phyloP scores from a whole-genome alignment of 371 early-diverging fungal species.

The Lichtheimia corymbifera region DNA sequence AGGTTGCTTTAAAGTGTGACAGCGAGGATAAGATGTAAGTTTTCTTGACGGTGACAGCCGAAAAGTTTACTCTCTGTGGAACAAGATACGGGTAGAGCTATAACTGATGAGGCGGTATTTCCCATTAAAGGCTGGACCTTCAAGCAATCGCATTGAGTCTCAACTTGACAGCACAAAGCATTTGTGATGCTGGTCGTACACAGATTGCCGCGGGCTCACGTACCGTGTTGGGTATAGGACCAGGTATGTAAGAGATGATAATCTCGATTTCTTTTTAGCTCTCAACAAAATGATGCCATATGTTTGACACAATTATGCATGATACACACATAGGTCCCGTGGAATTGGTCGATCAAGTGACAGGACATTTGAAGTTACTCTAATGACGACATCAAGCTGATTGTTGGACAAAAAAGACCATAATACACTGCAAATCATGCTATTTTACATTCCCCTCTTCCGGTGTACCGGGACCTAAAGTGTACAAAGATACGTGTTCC shows the following conservation, averaged over 20 bases:
- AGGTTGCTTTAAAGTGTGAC: slow-evolving; percentile 81
- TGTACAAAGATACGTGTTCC: too few relatives aligned
- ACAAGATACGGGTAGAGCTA: background rate
- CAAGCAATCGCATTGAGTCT: slow-evolving; percentile 68
- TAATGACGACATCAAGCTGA: slow-evolving; percentile 28
- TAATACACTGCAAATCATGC: too few relatives aligned
- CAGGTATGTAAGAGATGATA: slow-evolving; percentile 55
- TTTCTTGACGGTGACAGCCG: too few relatives aligned
- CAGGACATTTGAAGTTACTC: slow-evolving; percentile 86
- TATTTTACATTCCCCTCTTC: too few relatives aligned
- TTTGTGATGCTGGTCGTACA: slow-evolving; percentile 97
- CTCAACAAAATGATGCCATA: background rate
- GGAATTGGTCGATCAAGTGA: slow-evolving; percentile 75
- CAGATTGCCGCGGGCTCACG: slow-evolving; percentile 95
- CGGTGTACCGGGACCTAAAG: too few relatives aligned
- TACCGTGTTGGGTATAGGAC: slow-evolving; percentile 97
- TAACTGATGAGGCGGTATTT: background rate
- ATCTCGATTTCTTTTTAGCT: background rate
- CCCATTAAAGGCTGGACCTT: slow-evolving; percentile 61
- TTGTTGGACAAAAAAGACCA: background rate
- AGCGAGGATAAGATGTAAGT: slow-evolving; percentile 80
- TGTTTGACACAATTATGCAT: slow-evolving; percentile 2
- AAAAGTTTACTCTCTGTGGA: background rate
- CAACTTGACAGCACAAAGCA: slow-evolving; percentile 79
- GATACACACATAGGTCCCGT: slow-evolving; percentile 58